These are phyloP conservation scores for Sporisorium iseilematis-ciliati DNA, from an alignment of 1,284 basidiomycete species.

Conservation along the genomic window DNA sequence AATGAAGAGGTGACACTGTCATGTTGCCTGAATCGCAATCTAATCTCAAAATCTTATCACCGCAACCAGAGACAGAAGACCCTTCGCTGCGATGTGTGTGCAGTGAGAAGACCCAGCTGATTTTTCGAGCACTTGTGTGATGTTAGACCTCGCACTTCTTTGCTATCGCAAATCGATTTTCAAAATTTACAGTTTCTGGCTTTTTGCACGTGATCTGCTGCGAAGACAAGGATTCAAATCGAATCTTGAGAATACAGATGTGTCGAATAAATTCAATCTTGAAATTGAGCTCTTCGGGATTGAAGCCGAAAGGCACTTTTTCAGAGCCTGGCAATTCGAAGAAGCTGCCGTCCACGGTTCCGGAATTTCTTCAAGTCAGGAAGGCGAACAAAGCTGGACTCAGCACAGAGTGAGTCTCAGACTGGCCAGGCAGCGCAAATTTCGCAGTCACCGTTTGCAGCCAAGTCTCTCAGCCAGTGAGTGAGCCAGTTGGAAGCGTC, in stretches of 20 bases:
- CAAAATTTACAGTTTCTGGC: not conserved
- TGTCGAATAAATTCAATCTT: not conserved
- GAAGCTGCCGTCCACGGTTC: not conserved
- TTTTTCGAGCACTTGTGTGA: not conserved
- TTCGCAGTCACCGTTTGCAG: conserved; percentile 6
- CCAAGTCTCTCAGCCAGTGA: not conserved
- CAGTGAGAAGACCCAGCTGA: not conserved
- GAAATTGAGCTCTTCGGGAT: too few relatives aligned
- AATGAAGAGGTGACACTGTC: not conserved
- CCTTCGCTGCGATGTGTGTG: too few relatives aligned
- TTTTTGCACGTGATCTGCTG: not conserved
- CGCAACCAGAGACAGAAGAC: not conserved
- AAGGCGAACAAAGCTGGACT: not conserved
- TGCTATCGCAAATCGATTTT: not conserved
- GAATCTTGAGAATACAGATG: not conserved
- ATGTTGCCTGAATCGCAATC: not conserved
- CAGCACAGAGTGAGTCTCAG: too few relatives aligned
- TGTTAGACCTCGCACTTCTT: not conserved
- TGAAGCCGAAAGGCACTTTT: not conserved
- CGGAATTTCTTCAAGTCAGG: not conserved
- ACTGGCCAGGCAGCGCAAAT: not conserved
- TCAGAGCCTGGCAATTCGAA: not conserved
- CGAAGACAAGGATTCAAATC: not conserved
- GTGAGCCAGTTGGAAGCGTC: not conserved
- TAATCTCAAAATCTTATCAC: not conserved